Conservation (phyloP, 192 early-diverging fungal genomes). For the Martensiomyces pterosporus region DNA sequence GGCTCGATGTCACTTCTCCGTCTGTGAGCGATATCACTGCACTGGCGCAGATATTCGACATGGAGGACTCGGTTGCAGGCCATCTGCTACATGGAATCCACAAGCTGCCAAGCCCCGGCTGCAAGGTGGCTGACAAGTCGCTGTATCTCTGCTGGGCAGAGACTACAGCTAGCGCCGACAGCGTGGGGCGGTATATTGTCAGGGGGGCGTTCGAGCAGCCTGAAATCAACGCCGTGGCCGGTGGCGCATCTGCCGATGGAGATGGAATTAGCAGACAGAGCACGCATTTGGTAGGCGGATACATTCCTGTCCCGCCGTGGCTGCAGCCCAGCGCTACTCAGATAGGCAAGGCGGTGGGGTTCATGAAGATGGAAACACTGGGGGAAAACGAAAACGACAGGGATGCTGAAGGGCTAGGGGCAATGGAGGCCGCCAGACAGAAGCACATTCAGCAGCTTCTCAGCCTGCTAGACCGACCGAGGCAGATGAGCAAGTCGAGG, state of each 20-base stretch:
- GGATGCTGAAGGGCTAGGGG: slow-evolving; percentile 1
- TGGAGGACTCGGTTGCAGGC: slow-evolving; percentile 5
- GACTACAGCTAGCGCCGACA: slow-evolving; percentile 8
- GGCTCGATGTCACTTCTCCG: slow-evolving; percentile 34
- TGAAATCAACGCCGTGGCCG: too few species aligned
- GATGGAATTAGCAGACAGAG: too few species aligned
- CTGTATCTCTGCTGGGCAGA: slow-evolving; percentile 45
- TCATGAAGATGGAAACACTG: slow-evolving; percentile 9
- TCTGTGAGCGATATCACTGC: slow-evolving; percentile 22
- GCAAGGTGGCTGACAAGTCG: slow-evolving; percentile 11
- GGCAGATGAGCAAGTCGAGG: slow-evolving; percentile 15
- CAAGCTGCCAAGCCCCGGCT: slow-evolving; percentile 11
- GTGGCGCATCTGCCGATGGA: too few species aligned
- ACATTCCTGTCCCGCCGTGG: slow-evolving; percentile 42
- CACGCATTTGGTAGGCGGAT: slow-evolving; percentile 20
- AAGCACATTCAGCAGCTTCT: slow-evolving; percentile 24
- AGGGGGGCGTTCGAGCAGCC: not conserved
- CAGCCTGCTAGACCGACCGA: slow-evolving; percentile 22
- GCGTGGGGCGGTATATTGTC: slow-evolving; percentile 18
- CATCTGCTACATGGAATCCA: slow-evolving; percentile 6
- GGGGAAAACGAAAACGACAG: slow-evolving; percentile 1
- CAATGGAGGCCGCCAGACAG: slow-evolving; percentile 16
- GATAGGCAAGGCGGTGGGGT: slow-evolving; percentile 20
- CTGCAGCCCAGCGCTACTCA: slow-evolving; percentile 47
- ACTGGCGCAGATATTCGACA: slow-evolving; percentile 31